Evolutionary conservation across 306 rosid genomes (phyloP), one percentile per base, ranked within the genome.

Genomic region (Biancaea sappan): DNA sequence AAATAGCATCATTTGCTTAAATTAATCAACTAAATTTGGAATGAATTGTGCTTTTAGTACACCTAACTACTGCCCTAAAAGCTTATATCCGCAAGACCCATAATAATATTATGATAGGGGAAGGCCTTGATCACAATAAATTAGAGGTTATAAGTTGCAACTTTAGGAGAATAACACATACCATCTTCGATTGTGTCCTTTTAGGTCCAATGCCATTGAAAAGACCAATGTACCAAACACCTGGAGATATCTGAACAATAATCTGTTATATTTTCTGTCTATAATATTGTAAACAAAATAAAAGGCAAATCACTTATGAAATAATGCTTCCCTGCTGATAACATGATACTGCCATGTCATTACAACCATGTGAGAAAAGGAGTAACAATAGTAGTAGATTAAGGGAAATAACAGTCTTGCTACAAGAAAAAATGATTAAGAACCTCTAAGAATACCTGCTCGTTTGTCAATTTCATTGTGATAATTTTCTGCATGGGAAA

Each of bases 171-270:
- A 74, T 26, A 58, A 75, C 70, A 56, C 74, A 47, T 88, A 94
- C 98, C 99, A 94, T 94, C 82, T 90, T 94, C 6, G 96, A 88
- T 68, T 94, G 99, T 29, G 99, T 88, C 80, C 98, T 87, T 52
- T 89, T 60, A 51, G 89, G 68, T 79, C 98, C 99, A 66, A 92
- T 82, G 76, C 99, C 99, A 54, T 94, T 94, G 89, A 94, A 94
- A 70, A 94, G 84, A 73, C 99, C 99, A 57, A 94, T 86, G 79
- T 90, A 92, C 93, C 96, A 94, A 75, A 85, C 92, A 64, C 99
- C 99, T 77, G 98, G 87, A 84, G 96, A 81, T 86, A 94, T 92
- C 99, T 94, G 88, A 79, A 86, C 44, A 79, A 77, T 29, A 80
- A 52, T 40, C 57, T 71, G 48, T 68, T 51, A 41, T 54, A 59